Conservation (phyloP, 2,329 filamentous ascomycete species). For the Hypocrella siamensis region DNA sequence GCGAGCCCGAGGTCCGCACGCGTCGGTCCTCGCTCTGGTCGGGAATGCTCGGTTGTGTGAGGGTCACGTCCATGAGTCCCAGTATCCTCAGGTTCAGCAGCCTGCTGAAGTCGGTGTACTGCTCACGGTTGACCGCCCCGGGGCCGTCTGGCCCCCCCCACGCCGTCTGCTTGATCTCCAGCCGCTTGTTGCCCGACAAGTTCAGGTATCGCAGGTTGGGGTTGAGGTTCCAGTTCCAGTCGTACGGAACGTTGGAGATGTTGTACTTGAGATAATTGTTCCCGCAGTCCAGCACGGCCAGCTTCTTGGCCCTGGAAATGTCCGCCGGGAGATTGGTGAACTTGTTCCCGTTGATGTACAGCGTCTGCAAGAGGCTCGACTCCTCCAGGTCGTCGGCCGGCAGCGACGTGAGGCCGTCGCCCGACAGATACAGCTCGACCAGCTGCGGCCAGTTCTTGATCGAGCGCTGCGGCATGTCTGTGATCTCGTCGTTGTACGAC, state of each 20-base stretch:
- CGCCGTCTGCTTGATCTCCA: conserved; percentile 66
- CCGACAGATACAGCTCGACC: conserved; percentile 83
- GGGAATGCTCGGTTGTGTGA: conserved; percentile 83
- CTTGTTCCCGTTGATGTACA: conserved; percentile 95
- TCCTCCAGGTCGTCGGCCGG: conserved; percentile 92
- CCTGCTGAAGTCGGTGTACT: conserved; percentile 76
- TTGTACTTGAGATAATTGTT: conserved; percentile 97
- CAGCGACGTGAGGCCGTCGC: conserved; percentile 81
- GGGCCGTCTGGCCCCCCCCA: conserved; percentile 28
- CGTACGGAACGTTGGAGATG: conserved; percentile 95
- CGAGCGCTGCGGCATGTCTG: conserved; percentile 77
- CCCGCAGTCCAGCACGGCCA: conserved; percentile 84
- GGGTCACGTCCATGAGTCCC: conserved; percentile 93
- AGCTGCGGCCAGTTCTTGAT: conserved; percentile 83
- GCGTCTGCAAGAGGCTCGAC: conserved; percentile 67
- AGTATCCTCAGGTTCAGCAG: conserved; percentile 72
- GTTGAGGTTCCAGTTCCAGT: conserved; percentile 99
- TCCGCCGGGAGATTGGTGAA: conserved; percentile 95
- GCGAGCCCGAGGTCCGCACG: conserved; percentile 90
- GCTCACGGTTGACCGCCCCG: conserved; percentile 41
- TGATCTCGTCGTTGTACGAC: conserved; percentile 78
- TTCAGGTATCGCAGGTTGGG: conserved; percentile 90
- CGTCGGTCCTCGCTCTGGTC: conserved; percentile 91
- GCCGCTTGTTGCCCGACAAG: conserved; percentile 85
- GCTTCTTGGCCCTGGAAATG: conserved; percentile 81